These are phyloP conservation scores for Blastobotrys buckinghamii DNA, from an alignment of 1,139 yeast genomes.

Conservation along the genomic window DNA sequence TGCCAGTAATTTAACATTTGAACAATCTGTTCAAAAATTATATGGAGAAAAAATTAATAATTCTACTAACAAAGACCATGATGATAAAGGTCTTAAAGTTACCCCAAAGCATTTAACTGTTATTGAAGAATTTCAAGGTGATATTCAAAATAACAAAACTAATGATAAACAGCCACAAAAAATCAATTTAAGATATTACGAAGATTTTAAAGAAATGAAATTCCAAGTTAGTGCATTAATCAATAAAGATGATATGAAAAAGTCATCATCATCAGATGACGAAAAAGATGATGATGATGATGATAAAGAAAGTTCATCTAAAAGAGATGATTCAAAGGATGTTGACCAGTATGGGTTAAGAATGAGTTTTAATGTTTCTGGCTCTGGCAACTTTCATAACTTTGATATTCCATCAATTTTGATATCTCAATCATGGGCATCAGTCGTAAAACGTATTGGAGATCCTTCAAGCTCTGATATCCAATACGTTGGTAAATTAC, in stretches of 20 bases:
- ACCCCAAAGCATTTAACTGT: not conserved
- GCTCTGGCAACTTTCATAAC: slow-evolving; percentile 1
- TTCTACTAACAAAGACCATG: not conserved
- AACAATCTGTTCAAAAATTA: not conserved
- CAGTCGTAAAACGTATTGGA: not conserved
- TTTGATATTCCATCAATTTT: slow-evolving; percentile 5
- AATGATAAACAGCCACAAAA: not conserved
- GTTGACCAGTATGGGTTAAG: not conserved
- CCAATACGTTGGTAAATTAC: slow-evolving; percentile 2
- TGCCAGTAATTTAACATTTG: not conserved
- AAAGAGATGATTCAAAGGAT: not conserved
- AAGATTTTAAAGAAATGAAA: not conserved
- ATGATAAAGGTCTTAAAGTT: not conserved
- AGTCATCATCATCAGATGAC: not conserved
- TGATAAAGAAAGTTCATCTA: not conserved
- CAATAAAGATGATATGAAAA: not conserved
- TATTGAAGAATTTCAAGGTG: not conserved
- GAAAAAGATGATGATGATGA: not conserved
- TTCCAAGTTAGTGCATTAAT: slow-evolving; percentile 1
- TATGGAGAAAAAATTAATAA: not conserved
- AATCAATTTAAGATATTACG: not conserved
- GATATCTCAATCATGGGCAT: slow-evolving; percentile 1
- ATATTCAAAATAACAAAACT: slow-evolving; percentile 1
- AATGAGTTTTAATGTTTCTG: not conserved
- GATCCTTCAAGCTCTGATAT: slow-evolving; percentile 1